Conservation (phyloP, 176 grass and related monocot species). For the Aegilops sharonensis region DNA sequence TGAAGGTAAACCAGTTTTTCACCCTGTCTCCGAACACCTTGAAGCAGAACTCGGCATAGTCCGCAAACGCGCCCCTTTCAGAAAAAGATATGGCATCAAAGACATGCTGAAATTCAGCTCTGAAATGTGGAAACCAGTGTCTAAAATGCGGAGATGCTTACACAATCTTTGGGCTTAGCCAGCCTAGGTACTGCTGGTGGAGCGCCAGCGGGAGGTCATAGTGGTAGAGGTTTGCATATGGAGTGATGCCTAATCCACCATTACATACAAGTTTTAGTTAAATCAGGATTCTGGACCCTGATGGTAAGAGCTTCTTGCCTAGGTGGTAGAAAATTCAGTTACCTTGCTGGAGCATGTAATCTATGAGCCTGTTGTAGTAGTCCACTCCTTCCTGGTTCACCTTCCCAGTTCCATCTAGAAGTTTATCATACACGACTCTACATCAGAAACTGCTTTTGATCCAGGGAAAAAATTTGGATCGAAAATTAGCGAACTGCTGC, state of each 20-base stretch:
- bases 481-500: neutral
- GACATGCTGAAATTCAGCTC: neutral
- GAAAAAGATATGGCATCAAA: neutral
- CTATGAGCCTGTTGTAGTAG: constrained; percentile 84
- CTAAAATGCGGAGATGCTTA: constrained; percentile 30
- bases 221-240: constrained; percentile 92
- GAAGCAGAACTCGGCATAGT: constrained; percentile 86
- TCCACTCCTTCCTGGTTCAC: constrained; percentile 83
- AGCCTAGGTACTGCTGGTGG: constrained; percentile 73
- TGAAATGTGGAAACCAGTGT: neutral
- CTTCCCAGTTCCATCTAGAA: constrained; percentile 62
- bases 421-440: neutral
- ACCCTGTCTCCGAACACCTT: constrained; percentile 74
- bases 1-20: constrained; percentile 95
- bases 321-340: neutral
- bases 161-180: constrained; percentile 73
- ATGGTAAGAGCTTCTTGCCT: neutral
- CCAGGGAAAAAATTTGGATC: neutral
- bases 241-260: constrained; percentile 56
- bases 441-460: neutral
- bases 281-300: neutral
- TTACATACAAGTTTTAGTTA: neutral
- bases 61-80: constrained; percentile 58
- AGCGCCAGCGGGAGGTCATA: constrained; percentile 90
- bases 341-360: constrained; percentile 84